phyloP scores from a whole-genome alignment of 352 stramenopile species.

The Achlya hypogyna region DNA sequence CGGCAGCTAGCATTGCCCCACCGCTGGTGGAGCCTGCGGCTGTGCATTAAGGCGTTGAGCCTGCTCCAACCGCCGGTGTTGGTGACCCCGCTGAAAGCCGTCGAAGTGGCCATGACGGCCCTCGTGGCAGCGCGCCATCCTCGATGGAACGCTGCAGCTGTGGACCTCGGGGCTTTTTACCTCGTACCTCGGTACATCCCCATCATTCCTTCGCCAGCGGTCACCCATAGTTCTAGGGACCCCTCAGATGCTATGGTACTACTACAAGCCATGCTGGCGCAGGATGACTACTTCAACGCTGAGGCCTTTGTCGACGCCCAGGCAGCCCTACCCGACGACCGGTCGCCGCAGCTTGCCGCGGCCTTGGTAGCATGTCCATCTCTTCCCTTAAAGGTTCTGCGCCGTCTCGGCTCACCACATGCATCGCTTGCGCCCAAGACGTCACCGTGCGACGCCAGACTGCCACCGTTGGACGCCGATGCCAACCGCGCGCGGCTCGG shows the following conservation, averaged over 20 bases:
- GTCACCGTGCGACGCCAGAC: neutral
- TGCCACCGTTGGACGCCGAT: neutral
- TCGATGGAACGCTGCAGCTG: slow-evolving; percentile 2
- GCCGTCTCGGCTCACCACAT: neutral
- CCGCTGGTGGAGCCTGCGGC: slow-evolving; percentile 10
- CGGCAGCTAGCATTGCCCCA: neutral
- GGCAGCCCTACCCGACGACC: neutral
- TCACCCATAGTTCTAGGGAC: neutral
- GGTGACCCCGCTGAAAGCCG: neutral
- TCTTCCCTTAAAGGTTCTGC: neutral
- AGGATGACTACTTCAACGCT: neutral
- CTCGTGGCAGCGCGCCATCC: neutral
- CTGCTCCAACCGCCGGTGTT: neutral
- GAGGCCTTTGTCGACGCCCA: neutral
- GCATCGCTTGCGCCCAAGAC: neutral
- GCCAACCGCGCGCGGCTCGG: neutral
- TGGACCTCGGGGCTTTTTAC: slow-evolving; percentile 11
- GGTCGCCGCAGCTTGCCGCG: neutral
- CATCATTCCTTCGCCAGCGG: neutral
- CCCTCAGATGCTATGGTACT: neutral
- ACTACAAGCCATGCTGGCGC: neutral
- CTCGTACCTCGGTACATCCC: neutral
- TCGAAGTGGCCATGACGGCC: neutral
- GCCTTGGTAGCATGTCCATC: neutral
- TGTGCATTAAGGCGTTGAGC: neutral